These are phyloP conservation scores for Oenanthe javanica DNA, from an alignment of 140 eudicot species.

Conservation along the genomic window DNA sequence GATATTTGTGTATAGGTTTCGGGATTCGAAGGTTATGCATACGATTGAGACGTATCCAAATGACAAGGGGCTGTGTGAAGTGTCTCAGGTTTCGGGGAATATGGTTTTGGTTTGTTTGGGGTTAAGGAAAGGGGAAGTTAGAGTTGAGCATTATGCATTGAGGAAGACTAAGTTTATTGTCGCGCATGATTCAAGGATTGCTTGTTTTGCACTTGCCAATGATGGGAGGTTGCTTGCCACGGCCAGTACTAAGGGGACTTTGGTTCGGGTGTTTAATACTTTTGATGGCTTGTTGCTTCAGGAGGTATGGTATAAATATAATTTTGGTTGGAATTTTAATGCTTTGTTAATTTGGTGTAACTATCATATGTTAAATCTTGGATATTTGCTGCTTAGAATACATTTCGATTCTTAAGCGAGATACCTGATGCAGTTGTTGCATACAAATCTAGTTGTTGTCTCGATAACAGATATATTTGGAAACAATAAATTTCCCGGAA, in stretches of 20 bases:
- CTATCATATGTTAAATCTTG: not conserved
- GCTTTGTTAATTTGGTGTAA: not conserved
- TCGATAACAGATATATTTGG: not conserved
- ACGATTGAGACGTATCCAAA: conserved; percentile 52
- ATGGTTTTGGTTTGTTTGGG: conserved; percentile 59
- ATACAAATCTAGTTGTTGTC: not conserved
- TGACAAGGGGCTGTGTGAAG: conserved; percentile 63
- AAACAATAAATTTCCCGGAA: not conserved
- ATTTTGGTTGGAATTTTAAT: not conserved
- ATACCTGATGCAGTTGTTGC: not conserved
- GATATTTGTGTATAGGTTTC: conserved; percentile 45
- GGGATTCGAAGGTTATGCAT: conserved; percentile 48
- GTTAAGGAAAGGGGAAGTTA: conserved; percentile 51
- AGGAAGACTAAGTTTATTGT: conserved; percentile 42
- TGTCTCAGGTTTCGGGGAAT: conserved; percentile 33
- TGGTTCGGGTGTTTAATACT: conserved; percentile 50
- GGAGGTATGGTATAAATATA: conserved; percentile 37
- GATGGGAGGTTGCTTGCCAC: conserved; percentile 65
- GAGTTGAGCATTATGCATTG: conserved; percentile 48
- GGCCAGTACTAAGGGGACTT: conserved; percentile 63
- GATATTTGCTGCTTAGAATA: not conserved
- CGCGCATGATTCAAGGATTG: conserved; percentile 55
- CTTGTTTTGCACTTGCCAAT: conserved; percentile 39
- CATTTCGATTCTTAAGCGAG: not conserved
- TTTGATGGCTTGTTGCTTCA: conserved; percentile 61